Base-by-base conservation (phyloP, 208 protist species). In the Crithidia bombi region DNA sequence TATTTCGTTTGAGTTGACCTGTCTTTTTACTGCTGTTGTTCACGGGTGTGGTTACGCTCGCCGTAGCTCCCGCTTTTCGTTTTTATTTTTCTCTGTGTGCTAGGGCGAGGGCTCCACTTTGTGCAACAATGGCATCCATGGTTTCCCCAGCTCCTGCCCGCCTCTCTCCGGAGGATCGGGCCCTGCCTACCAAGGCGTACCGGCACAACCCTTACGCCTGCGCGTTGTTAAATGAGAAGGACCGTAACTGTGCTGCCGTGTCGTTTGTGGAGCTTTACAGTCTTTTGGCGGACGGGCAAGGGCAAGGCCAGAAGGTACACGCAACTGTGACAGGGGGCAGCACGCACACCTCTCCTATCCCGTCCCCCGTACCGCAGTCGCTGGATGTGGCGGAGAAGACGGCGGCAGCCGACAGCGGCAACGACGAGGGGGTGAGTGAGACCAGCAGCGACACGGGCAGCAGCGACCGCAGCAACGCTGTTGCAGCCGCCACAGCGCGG, bases 341-440 rank as follows among this genome's bases (percentile, higher is more conserved):
- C 62, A 63, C 21, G 26, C 46, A 52, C 43, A 44, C 38, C 54
- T 64, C 56, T 38, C 14, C 50, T 26, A 57, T 47, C 56, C 64
- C 41, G 10, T 54, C 36, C 49, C 47, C 65, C 5, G 23, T 36
- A 2, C 25, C 51, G 55, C 39, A 67, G 44, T 25, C 25, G 0
- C 33, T 55, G 15, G 57, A 70, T 0, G 26, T 19, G 36, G 39
- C 19, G 25, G 21, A 39, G 3, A 46, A 23, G 44, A 25, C 39
- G 32, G 15, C n/a, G 10, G 25, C 62, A 15, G 55, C 38, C 1
- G 73, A 72, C 17, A 69, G 65, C 73, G 47, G 52, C 59, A 70
- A 78, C 25, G 81, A 87, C 41, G 84, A 79, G 33, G 84, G 75
- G 23, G 75, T 85, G 23, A 90, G 83, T 52, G 79, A 85, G 65